Base-by-base conservation (phyloP, 1,284 basidiomycete species). In the Calocybe gambosa region DNA sequence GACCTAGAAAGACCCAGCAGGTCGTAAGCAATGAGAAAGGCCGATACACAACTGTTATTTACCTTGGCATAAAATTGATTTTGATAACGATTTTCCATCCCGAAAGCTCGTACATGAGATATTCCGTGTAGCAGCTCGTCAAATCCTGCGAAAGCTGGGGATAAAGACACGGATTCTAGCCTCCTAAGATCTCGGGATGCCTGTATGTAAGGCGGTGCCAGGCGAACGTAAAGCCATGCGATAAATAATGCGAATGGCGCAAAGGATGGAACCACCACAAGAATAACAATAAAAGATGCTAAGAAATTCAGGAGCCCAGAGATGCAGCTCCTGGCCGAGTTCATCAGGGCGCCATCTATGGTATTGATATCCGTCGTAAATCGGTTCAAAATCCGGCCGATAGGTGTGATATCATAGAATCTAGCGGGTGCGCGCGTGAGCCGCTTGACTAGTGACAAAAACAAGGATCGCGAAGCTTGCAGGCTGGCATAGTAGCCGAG, bases 361-460 rank as follows among this genome's bases (percentile, higher is more conserved):
- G 77, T 80, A 47, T 83, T 84, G 57, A 89, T 82, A 57, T 92
- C 89, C n/a, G 79, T 73, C 1, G 85, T 85, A 65, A 90, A 90
- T 19, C 88, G 77, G 58, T 89, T 89, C 45, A 89, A 70, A 53
- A 89, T 87, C 23, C 85, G 72, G 12, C 85, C 82, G 35, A 82
- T 74, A 2, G 83, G 84, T 9, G 82, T 85, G 40, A 76, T 67
- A 56, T 85, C 82, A 60, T 84, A 85, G 62, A 85, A 85, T 5
- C 82, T 75, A 16, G 75, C 68, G 3, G 82, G 82, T 1, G 80
- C 80, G 36, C 77, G 68, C 6, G 77, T 73, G 18, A 86, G 66
- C 28, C 80, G 65, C 29, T 62, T 63, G 10, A 85, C 65, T 54
- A 85, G 72, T 9, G 69, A 61, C 2, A 65, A 55, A 62, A 83